Base-by-base conservation (phyloP, 169 alveolate species). In the Hepatocystis sp. region DNA sequence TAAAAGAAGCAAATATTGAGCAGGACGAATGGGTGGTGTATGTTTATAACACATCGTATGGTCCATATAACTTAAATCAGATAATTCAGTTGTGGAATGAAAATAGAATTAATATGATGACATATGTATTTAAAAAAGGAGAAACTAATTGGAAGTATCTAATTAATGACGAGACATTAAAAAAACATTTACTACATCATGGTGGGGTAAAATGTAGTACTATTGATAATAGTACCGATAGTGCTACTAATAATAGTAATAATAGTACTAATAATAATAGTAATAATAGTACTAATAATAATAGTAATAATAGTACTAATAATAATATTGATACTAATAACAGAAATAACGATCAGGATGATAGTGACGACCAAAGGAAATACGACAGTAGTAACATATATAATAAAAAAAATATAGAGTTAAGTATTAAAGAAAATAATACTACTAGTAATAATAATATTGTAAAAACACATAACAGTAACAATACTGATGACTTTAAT, bases 61-160 rank as follows among this genome's bases (percentile, higher is more conserved):
- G 89, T 0, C 89, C 89, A 10, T 81, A 61, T 52, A 34, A 47
- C 25, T 49, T 81, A 61, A 51, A 81, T 21, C 68, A 81, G 51
- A 36, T 81, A 28, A 61, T 61, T n/a, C 21, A 61, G 49, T 55
- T 81, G 21, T 64, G 81, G 68, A 81, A 52, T 61, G 67, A 61
- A 61, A 61, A 63, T 25, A 81, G 81, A 81, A 61, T 81, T 47
- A 81, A 81, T 23, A 30, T 51, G 34, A 81, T 81, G 89, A 61
- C 89, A 15, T 7, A 27, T 23, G 56, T 81, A 42, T 81, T 47
- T 63, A 81, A 63, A 81, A 81, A 63, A 17, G 89, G 89, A 19
- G 89, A 81, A 8, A 53, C 19, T 32, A 81, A 81, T 53, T 81
- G 89, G 89, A 81, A 81, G 27, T 81, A 61, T 81, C 30, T 81